Conservation (phyloP, 495 filamentous ascomycete species). For the Talaromyces ruber region DNA sequence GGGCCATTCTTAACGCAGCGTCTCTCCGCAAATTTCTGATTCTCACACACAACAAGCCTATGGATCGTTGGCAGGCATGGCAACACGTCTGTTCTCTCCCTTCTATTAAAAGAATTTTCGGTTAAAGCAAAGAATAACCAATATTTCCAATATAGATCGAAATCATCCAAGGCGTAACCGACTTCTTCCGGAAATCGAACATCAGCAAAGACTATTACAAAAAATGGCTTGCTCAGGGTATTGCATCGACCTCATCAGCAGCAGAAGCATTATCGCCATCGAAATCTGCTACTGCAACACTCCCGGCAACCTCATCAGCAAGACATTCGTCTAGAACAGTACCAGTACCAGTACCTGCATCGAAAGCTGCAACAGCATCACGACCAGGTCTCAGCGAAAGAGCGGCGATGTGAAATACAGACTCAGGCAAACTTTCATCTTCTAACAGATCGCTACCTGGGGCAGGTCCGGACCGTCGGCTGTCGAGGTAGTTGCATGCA, state of each 20-base stretch:
- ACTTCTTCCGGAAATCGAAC: constrained; percentile 10
- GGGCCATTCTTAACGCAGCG: constrained; percentile 20
- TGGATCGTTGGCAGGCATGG: constrained; percentile 22
- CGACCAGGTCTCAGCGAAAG: background rate
- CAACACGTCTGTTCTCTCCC: constrained; percentile 18
- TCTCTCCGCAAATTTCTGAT: background rate
- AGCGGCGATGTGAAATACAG: background rate
- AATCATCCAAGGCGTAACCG: constrained; percentile 8
- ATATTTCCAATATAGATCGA: constrained; percentile 7
- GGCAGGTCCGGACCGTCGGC: background rate
- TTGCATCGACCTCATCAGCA: background rate
- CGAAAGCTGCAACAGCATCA: background rate
- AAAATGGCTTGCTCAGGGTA: constrained; percentile 2
- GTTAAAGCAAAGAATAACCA: background rate
- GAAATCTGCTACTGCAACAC: background rate
- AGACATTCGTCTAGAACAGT: background rate
- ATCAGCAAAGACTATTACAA: constrained; percentile 11
- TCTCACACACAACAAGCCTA: constrained; percentile 8
- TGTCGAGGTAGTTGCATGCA: background rate
- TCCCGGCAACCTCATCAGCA: background rate
- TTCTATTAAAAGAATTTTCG: background rate
- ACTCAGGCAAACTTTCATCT: background rate
- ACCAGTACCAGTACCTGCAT: background rate
- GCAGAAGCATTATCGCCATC: background rate
- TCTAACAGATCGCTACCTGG: background rate